Base-by-base conservation (phyloP, 2,329 filamentous ascomycete species). In the Fusarium sarcochroum region DNA sequence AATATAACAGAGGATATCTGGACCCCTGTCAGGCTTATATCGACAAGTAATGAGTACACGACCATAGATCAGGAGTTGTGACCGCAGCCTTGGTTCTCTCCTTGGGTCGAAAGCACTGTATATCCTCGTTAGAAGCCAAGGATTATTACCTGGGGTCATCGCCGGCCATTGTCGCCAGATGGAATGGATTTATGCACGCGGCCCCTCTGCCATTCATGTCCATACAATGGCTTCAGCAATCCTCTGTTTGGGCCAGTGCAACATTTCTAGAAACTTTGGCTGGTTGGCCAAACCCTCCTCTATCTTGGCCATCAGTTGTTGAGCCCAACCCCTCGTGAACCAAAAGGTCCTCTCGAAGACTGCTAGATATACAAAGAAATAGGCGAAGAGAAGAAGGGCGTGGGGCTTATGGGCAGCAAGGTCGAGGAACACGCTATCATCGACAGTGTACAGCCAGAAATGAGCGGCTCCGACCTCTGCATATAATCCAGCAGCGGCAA, bases 1-100 rank as follows among this genome's bases (percentile, higher is more conserved):
- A 78, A 79, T 32, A 50, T 73, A 7, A 52, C 58, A 8, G 70
- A 71, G 7, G 73, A 66, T 7, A 65, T 67, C 3, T 81, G 80
- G 79, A 60, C 50, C 5, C 46, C 76, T 0, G 74, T 81, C 10
- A 63, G 69, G 4, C 68, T 82, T 11, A 69, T 82, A 30, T 81
- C 79, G 0, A 79, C 78, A 1, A 76, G 64, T 30, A 67, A 75
- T 21, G 70, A 79, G 34, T 77, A 82, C 47, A 77, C 73, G 1
- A 42, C 37, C 2, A 50, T 52, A 11, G 80, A 82, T 6, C 52
- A 62, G 32, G 80, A 81, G 23, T 72, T 82, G 5, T 80, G 67
- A 73, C 27, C 11, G 18, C 27, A 32, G 21, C 40, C 13, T 20
- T 32, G 25, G 8, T 15, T 3, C 21, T 11, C 23, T 25, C 13